Base-by-base conservation (phyloP, 345 rosid genomes). In the Eutrema heterophyllum region DNA sequence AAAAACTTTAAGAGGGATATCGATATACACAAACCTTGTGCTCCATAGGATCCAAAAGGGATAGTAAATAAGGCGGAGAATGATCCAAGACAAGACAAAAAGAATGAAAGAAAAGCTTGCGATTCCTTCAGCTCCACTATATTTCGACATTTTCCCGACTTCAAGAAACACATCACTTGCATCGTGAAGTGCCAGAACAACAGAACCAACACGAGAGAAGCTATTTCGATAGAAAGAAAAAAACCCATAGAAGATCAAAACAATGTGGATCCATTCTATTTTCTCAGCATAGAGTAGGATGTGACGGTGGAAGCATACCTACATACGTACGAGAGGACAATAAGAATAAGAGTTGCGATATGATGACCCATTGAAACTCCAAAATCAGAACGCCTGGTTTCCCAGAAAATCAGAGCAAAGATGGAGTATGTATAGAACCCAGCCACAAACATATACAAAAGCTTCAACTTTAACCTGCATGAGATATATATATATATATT, bases 351-450 rank as follows among this genome's bases (percentile, higher is more conserved):
- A 21, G 86, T 81, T 9, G 86, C 82, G 10, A 93, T 60, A 67
- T 90, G 96, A 83, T 90, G 97, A 61, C 77, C 79, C 97, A 90
- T 89, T 48, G 96, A 86, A 61, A 89, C 85, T 21, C 67, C 68
- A 67, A 89, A 87, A 78, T 89, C 96, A 3, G 85, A 83, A 55
- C 94, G 88, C 74, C 89, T 85, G 0, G 96, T 90, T 73, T 93
- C 98, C 98, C 96, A 93, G 45, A 90, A 88, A 6, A 89, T 40
- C 83, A 93, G 67, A 76, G 98, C 94, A 62, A 89, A 87, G 55
- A 87, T 74, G 9, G 93, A 87, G 72, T 90, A 93, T 32, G 84
- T 74, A 60, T 89, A 93, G 82, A 93, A 93, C 16, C 97, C 98
- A 72, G 89, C 89, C 71, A 32, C 87, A 72, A 83, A 88, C 86